Percentiles rank a stretch among this genome's conserved stretches.
Conservation (phyloP, 2,329 filamentous ascomycete genomes). For the Aspergillus versicolor region DNA sequence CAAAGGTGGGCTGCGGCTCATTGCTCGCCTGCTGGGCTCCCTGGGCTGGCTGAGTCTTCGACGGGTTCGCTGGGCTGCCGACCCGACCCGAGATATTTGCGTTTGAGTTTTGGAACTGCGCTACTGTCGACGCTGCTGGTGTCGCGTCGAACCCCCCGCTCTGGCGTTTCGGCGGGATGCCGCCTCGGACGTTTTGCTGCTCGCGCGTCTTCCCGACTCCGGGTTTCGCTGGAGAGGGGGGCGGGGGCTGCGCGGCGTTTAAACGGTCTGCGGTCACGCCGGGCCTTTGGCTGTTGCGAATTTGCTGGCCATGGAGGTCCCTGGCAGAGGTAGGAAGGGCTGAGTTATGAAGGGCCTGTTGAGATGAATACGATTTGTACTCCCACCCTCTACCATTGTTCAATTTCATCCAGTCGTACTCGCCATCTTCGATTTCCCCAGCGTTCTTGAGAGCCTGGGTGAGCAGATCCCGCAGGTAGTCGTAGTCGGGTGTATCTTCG, state of each 20-base stretch:
- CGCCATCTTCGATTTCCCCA: conserved; percentile 92
- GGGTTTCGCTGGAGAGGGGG: conserved; percentile 78
- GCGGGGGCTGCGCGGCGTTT: conserved; percentile 89
- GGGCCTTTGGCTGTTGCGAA: conserved; percentile 59
- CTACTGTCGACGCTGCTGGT: conserved; percentile 86
- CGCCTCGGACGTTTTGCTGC: conserved; percentile 75
- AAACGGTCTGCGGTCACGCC: conserved; percentile 80
- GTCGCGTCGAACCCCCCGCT: conserved; percentile 69
- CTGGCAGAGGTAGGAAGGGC: conserved; percentile 76
- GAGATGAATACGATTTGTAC: conserved; percentile 67
- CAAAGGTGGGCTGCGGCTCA: conserved; percentile 74
- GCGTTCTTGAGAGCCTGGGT: conserved; percentile 93
- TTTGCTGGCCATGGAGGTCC: conserved; percentile 71
- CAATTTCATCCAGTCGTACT: conserved; percentile 99
- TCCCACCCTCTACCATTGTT: conserved; percentile 93
- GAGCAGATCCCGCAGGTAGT: conserved; percentile 94
- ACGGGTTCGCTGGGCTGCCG: conserved; percentile 56
- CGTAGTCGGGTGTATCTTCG: conserved; percentile 97
- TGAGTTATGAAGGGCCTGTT: conserved; percentile 77
- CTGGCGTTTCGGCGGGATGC: conserved; percentile 71
- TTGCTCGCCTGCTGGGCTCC: conserved; percentile 53
- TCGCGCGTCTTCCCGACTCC: conserved; percentile 69
- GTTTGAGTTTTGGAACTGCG: conserved; percentile 94
- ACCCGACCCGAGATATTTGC: conserved; percentile 72
- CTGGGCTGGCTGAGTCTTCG: conserved; percentile 58